These are phyloP conservation scores for Calcarisporium arbuscula DNA, from an alignment of 2,329 filamentous ascomycete species.

Conservation along the genomic window DNA sequence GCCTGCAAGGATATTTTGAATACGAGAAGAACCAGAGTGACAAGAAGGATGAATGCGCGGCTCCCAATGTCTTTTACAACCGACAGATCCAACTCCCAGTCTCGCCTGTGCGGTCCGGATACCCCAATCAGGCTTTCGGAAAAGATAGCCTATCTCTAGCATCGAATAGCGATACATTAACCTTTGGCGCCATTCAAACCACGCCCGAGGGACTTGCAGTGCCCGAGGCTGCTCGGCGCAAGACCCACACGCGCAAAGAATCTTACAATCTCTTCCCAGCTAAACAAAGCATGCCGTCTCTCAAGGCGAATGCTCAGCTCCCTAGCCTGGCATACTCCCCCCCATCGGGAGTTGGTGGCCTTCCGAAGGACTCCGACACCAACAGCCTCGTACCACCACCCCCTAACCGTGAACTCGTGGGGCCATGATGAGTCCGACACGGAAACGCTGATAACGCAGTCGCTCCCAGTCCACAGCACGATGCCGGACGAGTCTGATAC, in stretches of 20 bases:
- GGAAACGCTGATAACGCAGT: too few species aligned
- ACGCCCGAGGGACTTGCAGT: background rate
- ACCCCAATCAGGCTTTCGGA: too few species aligned
- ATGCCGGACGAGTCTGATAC: too few species aligned
- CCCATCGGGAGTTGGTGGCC: too few species aligned
- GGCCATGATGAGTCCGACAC: too few species aligned
- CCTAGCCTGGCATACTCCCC: conserved; percentile 21
- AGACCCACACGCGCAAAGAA: conserved; percentile 8
- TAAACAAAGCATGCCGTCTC: conserved; percentile 3
- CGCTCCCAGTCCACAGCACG: too few species aligned
- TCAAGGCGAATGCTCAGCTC: conserved; percentile 29
- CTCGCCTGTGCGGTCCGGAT: conserved; percentile 8
- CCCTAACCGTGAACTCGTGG: too few species aligned
- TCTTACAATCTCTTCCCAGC: conserved; percentile 15
- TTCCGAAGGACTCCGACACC: conserved; percentile 2
- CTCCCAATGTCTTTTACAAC: conserved; percentile 10
- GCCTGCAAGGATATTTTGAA: conserved; percentile 33
- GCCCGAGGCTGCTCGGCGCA: background rate
- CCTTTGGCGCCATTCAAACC: background rate
- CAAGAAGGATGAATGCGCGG: conserved; percentile 5
- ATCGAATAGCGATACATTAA: background rate
- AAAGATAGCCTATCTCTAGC: too few species aligned
- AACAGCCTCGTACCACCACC: conserved; percentile 34
- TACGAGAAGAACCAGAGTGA: conserved; percentile 37
- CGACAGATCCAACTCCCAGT: conserved; percentile 16